Conservation (phyloP, 1,284 basidiomycete species). For the Microstroma glucosiphilum region DNA sequence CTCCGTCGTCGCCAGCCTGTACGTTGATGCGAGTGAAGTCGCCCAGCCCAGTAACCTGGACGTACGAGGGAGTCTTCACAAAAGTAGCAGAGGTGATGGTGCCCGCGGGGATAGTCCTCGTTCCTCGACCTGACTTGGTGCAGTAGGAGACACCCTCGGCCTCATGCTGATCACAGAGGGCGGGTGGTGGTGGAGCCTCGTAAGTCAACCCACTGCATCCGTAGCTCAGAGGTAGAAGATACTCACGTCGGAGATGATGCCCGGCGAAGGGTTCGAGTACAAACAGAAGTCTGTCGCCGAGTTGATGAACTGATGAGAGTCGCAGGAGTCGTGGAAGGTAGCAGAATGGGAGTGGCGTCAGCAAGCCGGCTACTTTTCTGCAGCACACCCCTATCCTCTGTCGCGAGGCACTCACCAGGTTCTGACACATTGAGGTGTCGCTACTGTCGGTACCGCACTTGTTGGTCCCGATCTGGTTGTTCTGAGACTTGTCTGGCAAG, state of each 20-base stretch:
- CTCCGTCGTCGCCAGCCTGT: conserved; percentile 43
- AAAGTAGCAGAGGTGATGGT: background rate
- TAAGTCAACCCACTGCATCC: background rate
- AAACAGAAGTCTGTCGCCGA: background rate
- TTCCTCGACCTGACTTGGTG: background rate
- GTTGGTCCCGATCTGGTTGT: background rate
- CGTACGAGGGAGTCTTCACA: conserved; percentile 5
- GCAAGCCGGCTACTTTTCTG: no score
- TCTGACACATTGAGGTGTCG: background rate
- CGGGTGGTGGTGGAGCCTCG: background rate
- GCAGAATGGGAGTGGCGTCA: no score
- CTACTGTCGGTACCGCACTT: background rate
- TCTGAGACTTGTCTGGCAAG: background rate
- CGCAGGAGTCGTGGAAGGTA: background rate
- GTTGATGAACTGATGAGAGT: background rate
- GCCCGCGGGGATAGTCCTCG: background rate
- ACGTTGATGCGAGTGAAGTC: conserved; percentile 51
- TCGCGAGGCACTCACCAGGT: background rate
- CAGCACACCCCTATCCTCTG: no score
- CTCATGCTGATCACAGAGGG: background rate
- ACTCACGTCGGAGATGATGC: background rate
- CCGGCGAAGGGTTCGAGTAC: background rate
- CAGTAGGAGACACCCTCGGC: background rate
- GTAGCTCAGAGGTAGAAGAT: background rate
- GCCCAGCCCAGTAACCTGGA: conserved; percentile 29